Evolutionary conservation across 768 basidiomycete species (phyloP).

Genomic region (Tricholoma sp.): DNA sequence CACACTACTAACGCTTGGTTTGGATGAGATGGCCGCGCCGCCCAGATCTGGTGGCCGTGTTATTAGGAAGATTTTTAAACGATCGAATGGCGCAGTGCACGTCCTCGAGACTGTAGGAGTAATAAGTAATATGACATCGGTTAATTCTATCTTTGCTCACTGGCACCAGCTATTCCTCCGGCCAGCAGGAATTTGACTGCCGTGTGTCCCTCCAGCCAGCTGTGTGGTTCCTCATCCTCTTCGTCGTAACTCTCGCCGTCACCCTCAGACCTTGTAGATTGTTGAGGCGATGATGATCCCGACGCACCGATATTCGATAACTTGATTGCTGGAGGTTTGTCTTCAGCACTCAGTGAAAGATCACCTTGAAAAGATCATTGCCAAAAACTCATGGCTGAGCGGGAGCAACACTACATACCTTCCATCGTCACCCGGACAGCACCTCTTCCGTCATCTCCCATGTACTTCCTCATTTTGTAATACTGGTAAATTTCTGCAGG

Average conservation of each 20-base stretch:
- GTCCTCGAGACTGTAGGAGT: constrained; percentile 78
- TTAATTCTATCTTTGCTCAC: constrained; percentile 38
- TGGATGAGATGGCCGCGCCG: constrained; percentile 40
- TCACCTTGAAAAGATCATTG: constrained; percentile 47
- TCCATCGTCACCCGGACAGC: constrained; percentile 84
- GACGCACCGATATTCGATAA: constrained; percentile 9
- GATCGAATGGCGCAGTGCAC: constrained; percentile 96
- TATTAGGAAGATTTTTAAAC: constrained; percentile 94
- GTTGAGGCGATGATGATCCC: constrained; percentile 4
- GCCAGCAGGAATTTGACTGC: constrained; percentile 89
- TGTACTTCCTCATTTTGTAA: constrained; percentile 63
- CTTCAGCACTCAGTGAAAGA: constrained; percentile 73
- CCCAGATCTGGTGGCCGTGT: constrained; percentile 77
- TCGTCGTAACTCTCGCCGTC: constrained; percentile 42
- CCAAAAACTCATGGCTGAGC: not conserved
- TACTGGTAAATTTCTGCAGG: constrained; percentile 83
- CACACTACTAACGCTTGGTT: constrained; percentile 45
- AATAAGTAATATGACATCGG: constrained; percentile 33
- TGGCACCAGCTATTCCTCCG: constrained; percentile 91
- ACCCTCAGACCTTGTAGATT: constrained; percentile 22
- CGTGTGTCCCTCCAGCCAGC: constrained; percentile 59
- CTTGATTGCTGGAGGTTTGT: constrained; percentile 43
- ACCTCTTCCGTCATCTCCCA: constrained; percentile 74
- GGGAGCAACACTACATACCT: constrained; percentile 42
- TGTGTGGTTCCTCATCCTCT: constrained; percentile 51